Base-by-base conservation (phyloP, 805 yeast genomes). In the Dipodascus geniculatus region DNA sequence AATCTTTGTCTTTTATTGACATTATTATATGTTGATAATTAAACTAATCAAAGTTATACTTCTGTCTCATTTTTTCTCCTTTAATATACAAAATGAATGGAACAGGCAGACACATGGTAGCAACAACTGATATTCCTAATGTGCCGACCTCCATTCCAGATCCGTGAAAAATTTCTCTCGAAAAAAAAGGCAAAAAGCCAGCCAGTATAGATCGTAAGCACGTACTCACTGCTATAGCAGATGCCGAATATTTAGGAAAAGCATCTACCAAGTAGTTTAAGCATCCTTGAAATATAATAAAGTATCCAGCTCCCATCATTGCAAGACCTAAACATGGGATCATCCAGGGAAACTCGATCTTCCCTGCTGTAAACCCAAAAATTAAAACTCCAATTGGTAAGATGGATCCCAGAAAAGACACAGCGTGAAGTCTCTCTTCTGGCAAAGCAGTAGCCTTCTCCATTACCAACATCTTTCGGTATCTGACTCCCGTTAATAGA, bases 161-260 rank as follows among this genome's bases (percentile, higher is more conserved):
- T 53, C 71, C 71, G 22, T 63, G 64, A 63, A 78, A 80, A 78
- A 81, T 73, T 55, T 73, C 76, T 35, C 68, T 64, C 2, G 82
- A 77, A 62, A 80, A 80, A 49, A 81, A 65, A 3, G 87, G 86
- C 72, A 82, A 81, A 1, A 73, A 76, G 31, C 80, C 83, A 28
- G 80, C 87, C 65, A 80, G 75, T 3, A 74, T 65, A 0, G 85
- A 79, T 63, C 86, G 72, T 51, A 77, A 63, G 54, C 81, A 76
- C 1, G 85, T 78, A 57, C 80, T 80, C 3, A 81, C 85, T 2
- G 87, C 85, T 53, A 81, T 70, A 1, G 84, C 83, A 14, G 83
- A 77, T 1, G 86, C 86, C 6, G 85, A 79, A 57, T 73, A 76
- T 48, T 72, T 66, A 35, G 79, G 71, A 61, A 79, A 81, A 49